phyloP scores from a whole-genome alignment of 495 filamentous ascomycete genomes.

The Tricharina praecox region DNA sequence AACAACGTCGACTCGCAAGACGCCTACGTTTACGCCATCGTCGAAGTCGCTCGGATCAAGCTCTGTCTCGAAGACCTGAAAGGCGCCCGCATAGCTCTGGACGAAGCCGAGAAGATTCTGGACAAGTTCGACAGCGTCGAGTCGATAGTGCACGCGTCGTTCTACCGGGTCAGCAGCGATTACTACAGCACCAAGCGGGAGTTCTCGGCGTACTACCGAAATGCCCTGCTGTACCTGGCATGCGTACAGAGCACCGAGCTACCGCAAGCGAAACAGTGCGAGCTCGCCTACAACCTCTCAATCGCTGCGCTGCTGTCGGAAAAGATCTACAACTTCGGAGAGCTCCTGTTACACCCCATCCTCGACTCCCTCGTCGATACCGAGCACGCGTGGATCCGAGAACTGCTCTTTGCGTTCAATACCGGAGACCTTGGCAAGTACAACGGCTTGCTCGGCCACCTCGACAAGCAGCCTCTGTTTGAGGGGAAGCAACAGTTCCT shows the following conservation, averaged over 20 bases:
- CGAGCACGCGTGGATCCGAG: conserved; percentile 59
- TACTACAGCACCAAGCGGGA: conserved; percentile 86
- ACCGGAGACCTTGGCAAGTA: conserved; percentile 79
- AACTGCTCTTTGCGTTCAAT: conserved; percentile 95
- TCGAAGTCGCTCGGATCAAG: conserved; percentile 78
- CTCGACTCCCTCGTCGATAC: conserved; percentile 52
- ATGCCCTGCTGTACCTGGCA: conserved; percentile 92
- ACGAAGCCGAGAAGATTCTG: conserved; percentile 68
- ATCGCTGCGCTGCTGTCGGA: conserved; percentile 86
- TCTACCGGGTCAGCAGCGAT: conserved; percentile 88
- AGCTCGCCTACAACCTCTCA: conserved; percentile 77
- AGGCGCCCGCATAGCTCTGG: conserved; percentile 66
- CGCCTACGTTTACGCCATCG: conserved; percentile 84
- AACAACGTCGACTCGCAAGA: conserved; percentile 88
- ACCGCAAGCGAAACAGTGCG: conserved; percentile 49
- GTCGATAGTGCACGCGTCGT: conserved; percentile 86
- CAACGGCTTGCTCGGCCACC: conserved; percentile 59
- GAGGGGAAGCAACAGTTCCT: conserved; percentile 63
- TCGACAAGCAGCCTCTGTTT: conserved; percentile 61
- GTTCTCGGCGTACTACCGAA: conserved; percentile 91
- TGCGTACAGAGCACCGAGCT: conserved; percentile 75
- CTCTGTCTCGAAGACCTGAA: conserved; percentile 57
- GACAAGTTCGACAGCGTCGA: conserved; percentile 91
- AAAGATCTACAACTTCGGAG: conserved; percentile 97
- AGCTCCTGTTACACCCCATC: conserved; percentile 93